phyloP scores from a whole-genome alignment of 2,329 filamentous ascomycete genomes.

The Colletotrichum lupini region DNA sequence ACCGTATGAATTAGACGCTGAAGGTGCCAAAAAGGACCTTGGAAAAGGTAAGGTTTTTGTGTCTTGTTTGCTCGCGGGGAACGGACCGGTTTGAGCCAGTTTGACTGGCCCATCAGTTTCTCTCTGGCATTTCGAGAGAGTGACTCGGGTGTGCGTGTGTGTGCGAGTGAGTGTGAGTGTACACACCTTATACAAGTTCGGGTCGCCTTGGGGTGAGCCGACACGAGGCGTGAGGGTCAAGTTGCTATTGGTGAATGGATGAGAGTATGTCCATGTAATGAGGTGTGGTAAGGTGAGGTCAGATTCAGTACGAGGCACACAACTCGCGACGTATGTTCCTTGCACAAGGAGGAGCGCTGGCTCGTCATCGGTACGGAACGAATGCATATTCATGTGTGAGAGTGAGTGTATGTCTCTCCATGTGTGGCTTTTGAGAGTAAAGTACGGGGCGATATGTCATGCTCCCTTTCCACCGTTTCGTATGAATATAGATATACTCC shows the following conservation, averaged over 20 bases:
- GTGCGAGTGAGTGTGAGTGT: neutral
- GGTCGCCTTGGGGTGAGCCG: conserved; percentile 4
- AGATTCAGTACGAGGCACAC: conserved; percentile 8
- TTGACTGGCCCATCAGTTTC: neutral
- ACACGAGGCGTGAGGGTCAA: conserved; percentile 19
- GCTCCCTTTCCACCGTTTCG: neutral
- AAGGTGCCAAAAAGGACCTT: neutral
- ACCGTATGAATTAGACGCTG: conserved; percentile 3
- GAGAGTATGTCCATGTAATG: neutral
- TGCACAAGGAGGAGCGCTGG: conserved; percentile 11
- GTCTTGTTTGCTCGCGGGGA: conserved; percentile 6
- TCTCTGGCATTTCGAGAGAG: neutral
- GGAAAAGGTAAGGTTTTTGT: conserved; percentile 14
- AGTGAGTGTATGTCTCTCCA: neutral
- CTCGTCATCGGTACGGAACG: neutral
- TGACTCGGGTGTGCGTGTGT: neutral
- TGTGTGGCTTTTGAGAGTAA: neutral
- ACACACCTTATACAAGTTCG: neutral
- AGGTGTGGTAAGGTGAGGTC: conserved; percentile 24
- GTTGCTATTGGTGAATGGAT: conserved; percentile 12
- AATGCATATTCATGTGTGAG: neutral
- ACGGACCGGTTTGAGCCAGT: neutral
- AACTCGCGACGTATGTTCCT: conserved; percentile 11
- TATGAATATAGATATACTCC: neutral
- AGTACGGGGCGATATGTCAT: neutral